These are phyloP conservation scores for Penicillium longicatenatum DNA, from an alignment of 495 filamentous ascomycete species.

Conservation along the genomic window DNA sequence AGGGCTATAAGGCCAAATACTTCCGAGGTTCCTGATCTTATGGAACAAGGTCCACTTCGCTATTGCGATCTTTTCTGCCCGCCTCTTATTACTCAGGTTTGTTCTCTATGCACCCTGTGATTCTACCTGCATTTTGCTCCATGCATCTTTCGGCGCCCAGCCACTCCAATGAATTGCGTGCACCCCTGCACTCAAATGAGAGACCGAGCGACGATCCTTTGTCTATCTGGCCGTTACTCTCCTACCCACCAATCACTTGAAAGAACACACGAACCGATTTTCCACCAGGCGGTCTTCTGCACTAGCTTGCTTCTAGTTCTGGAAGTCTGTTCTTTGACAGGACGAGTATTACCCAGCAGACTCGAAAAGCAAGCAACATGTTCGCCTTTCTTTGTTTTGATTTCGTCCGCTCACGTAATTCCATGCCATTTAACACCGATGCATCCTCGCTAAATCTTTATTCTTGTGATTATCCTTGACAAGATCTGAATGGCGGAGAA, in stretches of 20 bases:
- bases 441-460: not conserved
- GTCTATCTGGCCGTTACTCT: not conserved
- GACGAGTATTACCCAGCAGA: not conserved
- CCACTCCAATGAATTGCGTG: not conserved
- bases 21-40: too few relatives aligned
- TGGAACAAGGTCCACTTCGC: too few relatives aligned
- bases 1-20: too few relatives aligned
- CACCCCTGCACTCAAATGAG: not conserved
- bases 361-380: not conserved
- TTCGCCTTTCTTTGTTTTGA: slow-evolving; percentile 1
- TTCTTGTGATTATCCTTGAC: not conserved
- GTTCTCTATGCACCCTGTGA: not conserved
- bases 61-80: too few relatives aligned
- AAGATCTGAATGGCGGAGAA: slow-evolving; percentile 18
- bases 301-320: slow-evolving; percentile 1
- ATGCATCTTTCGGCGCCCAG: not conserved
- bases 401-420: not conserved
- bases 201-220: not conserved
- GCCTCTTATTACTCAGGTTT: not conserved
- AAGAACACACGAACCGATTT: not conserved
- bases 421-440: not conserved
- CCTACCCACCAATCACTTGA: not conserved
- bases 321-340: not conserved
- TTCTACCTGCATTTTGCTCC: not conserved
- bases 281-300: not conserved